Evolutionary conservation across 2,329 filamentous ascomycete species (phyloP), one percentile per base, ranked within the genome.

Genomic region (Parascedosporium putredinis): DNA sequence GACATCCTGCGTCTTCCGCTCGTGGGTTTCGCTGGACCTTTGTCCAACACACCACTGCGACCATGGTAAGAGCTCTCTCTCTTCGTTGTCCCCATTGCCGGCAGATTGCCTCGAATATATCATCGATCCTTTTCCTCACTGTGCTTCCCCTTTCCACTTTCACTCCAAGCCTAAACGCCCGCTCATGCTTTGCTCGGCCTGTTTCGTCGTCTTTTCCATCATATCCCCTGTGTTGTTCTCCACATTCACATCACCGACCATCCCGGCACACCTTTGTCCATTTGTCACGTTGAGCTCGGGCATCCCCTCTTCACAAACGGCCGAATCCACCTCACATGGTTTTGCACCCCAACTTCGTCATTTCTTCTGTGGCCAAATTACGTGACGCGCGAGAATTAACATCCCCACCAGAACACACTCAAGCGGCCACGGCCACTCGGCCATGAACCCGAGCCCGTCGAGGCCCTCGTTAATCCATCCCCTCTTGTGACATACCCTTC

Each of bases 51-150:
- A 64, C 60, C 61, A n/a, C n/a, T n/a, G n/a, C n/a, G n/a, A n/a
- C n/a, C n/a, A n/a, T n/a, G n/a, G n/a, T n/a, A n/a, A n/a, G n/a
- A n/a, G n/a, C n/a, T n/a, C n/a, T n/a, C 63, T 64, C 59, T 64
- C 59, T 63, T 58, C 60, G 62, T 63, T 64, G 60, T 64, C 63
- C 62, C 60, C 62, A 58, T 60, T 60, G 57, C 60, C 65, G 68
- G 69, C 62, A 67, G 62, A 62, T 60, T 70, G 67, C 69, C 71
- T 68, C 62, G 60, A 59, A 64, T 70, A 68, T 69, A 67, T 70
- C 63, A 68, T 62, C 59, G 59, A 61, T 61, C 57, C 57, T 56
- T 58, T 62, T 56, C 59, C 57, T 58, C 54, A 60, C 57, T 55
- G 51, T 36, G 51, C 49, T 52, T 53, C 52, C 57, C 53, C 56